phyloP scores from a whole-genome alignment of 306 rosid species.

The Cicer judaicum region DNA sequence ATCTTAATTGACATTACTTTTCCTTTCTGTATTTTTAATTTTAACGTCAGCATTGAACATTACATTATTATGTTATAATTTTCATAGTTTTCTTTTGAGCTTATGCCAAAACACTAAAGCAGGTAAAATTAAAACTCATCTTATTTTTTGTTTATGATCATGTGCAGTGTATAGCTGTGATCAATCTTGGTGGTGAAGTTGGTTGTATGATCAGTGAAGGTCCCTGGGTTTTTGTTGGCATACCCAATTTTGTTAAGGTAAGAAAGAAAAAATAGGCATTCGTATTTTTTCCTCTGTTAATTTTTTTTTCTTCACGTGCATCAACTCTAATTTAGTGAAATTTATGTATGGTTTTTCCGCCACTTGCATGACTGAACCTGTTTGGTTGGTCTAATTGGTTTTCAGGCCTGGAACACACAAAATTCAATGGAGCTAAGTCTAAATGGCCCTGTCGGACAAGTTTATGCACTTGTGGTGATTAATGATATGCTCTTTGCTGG shows the following conservation, averaged over 20 bases:
- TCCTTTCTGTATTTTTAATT: not conserved
- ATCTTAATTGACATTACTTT: not conserved
- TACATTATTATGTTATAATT: not conserved
- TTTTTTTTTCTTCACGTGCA: conserved; percentile 8
- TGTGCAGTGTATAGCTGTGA: conserved; percentile 70
- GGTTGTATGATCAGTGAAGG: conserved; percentile 97
- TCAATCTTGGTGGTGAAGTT: conserved; percentile 84
- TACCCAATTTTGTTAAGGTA: conserved; percentile 85
- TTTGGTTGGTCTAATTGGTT: conserved; percentile 48
- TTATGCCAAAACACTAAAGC: not conserved
- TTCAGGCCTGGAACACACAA: conserved; percentile 92
- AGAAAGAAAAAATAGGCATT: conserved; percentile 28
- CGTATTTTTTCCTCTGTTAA: conserved; percentile 6
- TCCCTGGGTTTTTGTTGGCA: conserved; percentile 95
- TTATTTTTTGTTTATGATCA: conserved; percentile 37
- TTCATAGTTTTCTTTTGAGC: not conserved
- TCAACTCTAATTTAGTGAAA: conserved; percentile 25
- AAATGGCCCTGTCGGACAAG: conserved; percentile 94
- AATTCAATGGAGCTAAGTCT: conserved; percentile 72
- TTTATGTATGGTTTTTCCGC: not conserved
- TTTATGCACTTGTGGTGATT: conserved; percentile 82
- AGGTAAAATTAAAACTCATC: conserved; percentile 17
- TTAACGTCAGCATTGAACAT: conserved; percentile 27
- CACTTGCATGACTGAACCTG: conserved; percentile 20
- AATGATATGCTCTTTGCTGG: conserved; percentile 95